Base-by-base conservation (phyloP, 768 basidiomycete species). In the Sistotremastrum suecicum region DNA sequence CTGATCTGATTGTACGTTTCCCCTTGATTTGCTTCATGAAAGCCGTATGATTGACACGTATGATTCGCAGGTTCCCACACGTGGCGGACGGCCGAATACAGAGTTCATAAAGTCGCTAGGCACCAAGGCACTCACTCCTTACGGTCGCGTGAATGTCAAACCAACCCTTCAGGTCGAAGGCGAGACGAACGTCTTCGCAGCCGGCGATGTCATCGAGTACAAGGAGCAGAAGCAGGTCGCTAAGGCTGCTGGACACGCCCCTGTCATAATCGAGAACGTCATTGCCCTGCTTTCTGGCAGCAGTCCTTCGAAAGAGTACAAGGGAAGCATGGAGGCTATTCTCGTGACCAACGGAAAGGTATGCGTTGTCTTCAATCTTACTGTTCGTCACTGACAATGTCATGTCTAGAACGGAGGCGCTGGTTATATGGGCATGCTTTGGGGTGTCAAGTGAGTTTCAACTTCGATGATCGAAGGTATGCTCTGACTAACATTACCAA, bases 191-290 rank as follows among this genome's bases (percentile, higher is more conserved):
- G 48, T 58, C 30, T 58, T 54, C 42, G 56, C 52, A 11, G 48
- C 48, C 28, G 56, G 56, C 0, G 56, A 58, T 41, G 39, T 56
- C 29, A 44, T 54, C 20, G 44, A 43, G 11, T 54, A 53, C n/a
- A 28, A 41, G 10, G 56, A 56, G 44, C 53, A 57, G 34, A 54
- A 56, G 43, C 51, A 52, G 36, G 48, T 47, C 11, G 50, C 46
- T 5, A 58, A 58, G 41, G 40, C 45, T 35, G 42, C 43, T 5
- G 40, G 36, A 5, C 56, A 58, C 46, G 58, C 55, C 3, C 37
- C 54, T 2, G 48, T 80, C 36, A 62, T 75, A 35, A 64, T 62
- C 2, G 59, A 64, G 31, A 83, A 84, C 48, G 57, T 80, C 10
- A 33, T 75, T 0, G 57, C 59, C 32, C 54, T 72, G 43, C 59